These are phyloP conservation scores for Rhizophora mangle DNA, from an alignment of 345 rosid genomes.

Conservation along the genomic window DNA sequence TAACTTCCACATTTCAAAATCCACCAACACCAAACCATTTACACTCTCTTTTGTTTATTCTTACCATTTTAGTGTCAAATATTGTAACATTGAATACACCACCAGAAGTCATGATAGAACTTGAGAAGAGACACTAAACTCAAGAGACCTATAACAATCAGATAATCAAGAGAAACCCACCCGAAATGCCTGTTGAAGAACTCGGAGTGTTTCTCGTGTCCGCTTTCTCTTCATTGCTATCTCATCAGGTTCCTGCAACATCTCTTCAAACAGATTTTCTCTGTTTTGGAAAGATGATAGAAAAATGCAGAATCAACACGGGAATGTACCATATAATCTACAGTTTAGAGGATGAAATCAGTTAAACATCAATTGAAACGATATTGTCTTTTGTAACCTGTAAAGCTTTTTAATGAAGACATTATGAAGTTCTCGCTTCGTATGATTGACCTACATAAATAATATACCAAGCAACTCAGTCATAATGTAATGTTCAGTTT, in stretches of 20 bases:
- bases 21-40: no score
- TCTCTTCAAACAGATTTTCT: slow-evolving; percentile 95
- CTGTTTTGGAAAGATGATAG: slow-evolving; percentile 40
- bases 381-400: slow-evolving; percentile 46
- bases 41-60: no score
- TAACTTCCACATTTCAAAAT: neutral
- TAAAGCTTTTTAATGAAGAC: slow-evolving; percentile 91
- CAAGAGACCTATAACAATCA: neutral
- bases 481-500: neutral
- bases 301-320: slow-evolving; percentile 3
- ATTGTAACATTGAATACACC: neutral
- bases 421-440: slow-evolving; percentile 95
- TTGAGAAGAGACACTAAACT: neutral
- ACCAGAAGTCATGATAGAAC: neutral
- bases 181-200: slow-evolving; percentile 91
- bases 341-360: neutral
- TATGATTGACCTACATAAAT: slow-evolving; percentile 71
- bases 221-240: slow-evolving; percentile 79
- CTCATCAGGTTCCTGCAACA: slow-evolving; percentile 97
- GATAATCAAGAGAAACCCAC: slow-evolving; percentile 39
- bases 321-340: neutral
- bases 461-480: neutral
- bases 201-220: slow-evolving; percentile 74
- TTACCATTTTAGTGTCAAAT: neutral
- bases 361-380: neutral